Evolutionary conservation across 208 protist species (phyloP).

Genomic region (Acanthamoeba castellanii): DNA sequence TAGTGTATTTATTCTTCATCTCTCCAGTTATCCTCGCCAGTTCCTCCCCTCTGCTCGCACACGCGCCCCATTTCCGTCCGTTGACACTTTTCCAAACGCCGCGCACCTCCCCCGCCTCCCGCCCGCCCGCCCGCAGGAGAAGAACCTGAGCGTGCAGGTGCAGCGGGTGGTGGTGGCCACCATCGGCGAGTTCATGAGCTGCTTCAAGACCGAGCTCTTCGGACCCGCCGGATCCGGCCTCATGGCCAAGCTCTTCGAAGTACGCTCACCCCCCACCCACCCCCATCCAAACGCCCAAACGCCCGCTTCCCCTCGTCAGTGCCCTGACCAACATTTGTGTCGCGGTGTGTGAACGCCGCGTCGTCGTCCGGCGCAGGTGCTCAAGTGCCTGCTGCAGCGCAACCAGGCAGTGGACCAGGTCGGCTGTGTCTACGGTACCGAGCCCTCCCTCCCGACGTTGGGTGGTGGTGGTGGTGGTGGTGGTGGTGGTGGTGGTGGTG

Average conservation of each 20-base stretch:
- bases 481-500: no score
- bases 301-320: no score
- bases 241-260: constrained; percentile 27
- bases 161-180: not conserved
- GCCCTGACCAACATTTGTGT: no score
- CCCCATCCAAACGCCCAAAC: no score
- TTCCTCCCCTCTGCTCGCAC: no score
- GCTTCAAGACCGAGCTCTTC: constrained; percentile 6
- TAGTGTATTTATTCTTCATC: no score
- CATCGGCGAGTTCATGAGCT: constrained; percentile 2
- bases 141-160: constrained; percentile 21
- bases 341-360: no score
- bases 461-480: no score
- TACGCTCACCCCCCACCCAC: not conserved
- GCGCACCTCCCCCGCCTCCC: not conserved
- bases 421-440: not conserved
- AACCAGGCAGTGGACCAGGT: constrained; percentile 7
- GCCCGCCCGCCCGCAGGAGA: not conserved
- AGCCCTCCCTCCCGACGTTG: not conserved
- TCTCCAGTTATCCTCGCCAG: no score
- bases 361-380: not conserved
- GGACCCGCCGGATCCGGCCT: not conserved
- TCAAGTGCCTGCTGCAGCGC: not conserved
- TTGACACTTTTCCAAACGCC: not conserved
- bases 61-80: not conserved